Conservation (phyloP, 129 eudicot genomes). For the Chrysanthemum lavandulifolium region DNA sequence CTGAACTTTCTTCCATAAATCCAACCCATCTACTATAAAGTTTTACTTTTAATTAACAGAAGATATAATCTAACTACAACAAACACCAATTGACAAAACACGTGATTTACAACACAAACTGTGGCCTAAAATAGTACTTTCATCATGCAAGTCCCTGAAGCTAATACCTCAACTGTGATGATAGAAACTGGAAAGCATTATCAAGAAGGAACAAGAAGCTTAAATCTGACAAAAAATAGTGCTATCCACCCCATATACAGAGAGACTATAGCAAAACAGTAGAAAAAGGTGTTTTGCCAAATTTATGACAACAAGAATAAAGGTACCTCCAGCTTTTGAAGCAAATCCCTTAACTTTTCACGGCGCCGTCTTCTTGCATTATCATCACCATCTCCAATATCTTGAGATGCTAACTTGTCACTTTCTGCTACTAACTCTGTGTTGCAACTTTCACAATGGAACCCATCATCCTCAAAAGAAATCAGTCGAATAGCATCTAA, state of each 20-base stretch:
- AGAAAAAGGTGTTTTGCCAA: too few species aligned
- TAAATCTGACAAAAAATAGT: too few species aligned
- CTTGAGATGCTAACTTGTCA: slow-evolving; percentile 82
- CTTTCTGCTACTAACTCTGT: slow-evolving; percentile 90
- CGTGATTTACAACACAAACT: too few species aligned
- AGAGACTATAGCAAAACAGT: too few species aligned
- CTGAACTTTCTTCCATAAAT: background rate
- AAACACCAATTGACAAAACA: background rate
- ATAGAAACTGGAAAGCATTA: too few species aligned
- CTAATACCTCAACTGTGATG: too few species aligned
- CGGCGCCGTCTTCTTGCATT: slow-evolving; percentile 85
- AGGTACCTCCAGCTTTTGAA: slow-evolving; percentile 75
- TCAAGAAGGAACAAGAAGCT: too few species aligned
- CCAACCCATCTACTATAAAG: background rate
- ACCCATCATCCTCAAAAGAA: slow-evolving; percentile 62
- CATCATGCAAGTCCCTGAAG: too few species aligned
- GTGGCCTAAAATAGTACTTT: too few species aligned
- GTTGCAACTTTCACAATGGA: slow-evolving; percentile 91
- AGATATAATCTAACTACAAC: background rate
- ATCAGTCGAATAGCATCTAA: slow-evolving; percentile 81
- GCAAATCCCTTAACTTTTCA: slow-evolving; percentile 70
- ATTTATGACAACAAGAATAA: background rate
- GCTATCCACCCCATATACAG: too few species aligned
- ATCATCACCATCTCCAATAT: slow-evolving; percentile 87
- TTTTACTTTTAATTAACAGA: too few species aligned